Evolutionary conservation across 2,329 filamentous ascomycete genomes (phyloP).

Genomic region (Pseudopyricularia cyperi): DNA sequence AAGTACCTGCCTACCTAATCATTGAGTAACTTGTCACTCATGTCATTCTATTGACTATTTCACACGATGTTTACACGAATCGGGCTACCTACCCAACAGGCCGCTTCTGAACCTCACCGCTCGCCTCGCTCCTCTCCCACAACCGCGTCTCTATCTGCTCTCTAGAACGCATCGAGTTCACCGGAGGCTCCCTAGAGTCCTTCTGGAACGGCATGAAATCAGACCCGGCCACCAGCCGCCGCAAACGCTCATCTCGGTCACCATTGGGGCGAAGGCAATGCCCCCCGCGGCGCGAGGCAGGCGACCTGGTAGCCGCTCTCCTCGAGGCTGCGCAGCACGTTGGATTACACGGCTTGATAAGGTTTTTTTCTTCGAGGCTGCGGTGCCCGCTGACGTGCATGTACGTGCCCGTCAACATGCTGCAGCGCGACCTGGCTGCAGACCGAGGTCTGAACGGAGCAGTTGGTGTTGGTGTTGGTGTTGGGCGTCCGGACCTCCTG

Average conservation of each 20-base stretch:
- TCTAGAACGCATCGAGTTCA: not conserved
- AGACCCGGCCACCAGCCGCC: constrained; percentile 16
- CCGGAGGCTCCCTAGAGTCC: not conserved
- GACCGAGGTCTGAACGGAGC: constrained; percentile 29
- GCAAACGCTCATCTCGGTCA: constrained; percentile 29
- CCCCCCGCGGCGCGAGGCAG: constrained; percentile 27
- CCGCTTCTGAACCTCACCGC: not conserved
- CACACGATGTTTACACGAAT: not conserved
- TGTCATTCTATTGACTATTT: too few relatives aligned
- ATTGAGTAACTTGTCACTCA: too few relatives aligned
- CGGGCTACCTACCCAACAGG: not conserved
- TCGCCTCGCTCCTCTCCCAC: not conserved
- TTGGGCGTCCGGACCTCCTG: constrained; percentile 21
- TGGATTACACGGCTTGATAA: constrained; percentile 35
- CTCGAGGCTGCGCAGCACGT: constrained; percentile 28
- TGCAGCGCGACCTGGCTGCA: constrained; percentile 32
- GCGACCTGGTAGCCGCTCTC: constrained; percentile 32
- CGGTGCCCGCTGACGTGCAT: constrained; percentile 32
- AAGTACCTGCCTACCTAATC: too few relatives aligned
- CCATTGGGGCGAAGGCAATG: constrained; percentile 26
- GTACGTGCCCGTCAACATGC: constrained; percentile 32
- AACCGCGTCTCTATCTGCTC: not conserved
- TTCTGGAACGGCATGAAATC: not conserved
- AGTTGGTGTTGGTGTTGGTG: constrained; percentile 31
- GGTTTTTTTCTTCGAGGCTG: constrained; percentile 27